These are phyloP conservation scores for Calocera cornea DNA, from an alignment of 768 basidiomycete genomes.

Conservation along the genomic window DNA sequence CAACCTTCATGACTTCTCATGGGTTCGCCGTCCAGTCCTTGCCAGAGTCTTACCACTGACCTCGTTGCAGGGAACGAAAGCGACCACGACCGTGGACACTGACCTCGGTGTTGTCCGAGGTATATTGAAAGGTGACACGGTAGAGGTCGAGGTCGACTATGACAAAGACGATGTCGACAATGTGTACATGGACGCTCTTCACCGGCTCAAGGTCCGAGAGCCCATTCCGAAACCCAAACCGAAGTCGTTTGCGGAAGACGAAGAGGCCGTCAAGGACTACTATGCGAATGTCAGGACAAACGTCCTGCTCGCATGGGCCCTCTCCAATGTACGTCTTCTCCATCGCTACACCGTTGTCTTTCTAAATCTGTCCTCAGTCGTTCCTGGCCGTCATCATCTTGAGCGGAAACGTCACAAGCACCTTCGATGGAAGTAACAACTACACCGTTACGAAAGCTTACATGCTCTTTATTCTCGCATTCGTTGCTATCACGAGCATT, in stretches of 20 bases:
- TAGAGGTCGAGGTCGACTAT: constrained; percentile 75
- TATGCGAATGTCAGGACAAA: constrained; percentile 81
- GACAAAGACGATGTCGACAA: constrained; percentile 70
- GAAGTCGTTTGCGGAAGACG: constrained; percentile 38
- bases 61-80: constrained; percentile 94
- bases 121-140: constrained; percentile 23
- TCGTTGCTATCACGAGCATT: constrained; percentile 64
- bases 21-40: constrained; percentile 13
- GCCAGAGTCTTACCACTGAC: too few relatives aligned
- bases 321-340: constrained; percentile 52
- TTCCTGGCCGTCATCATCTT: constrained; percentile 57
- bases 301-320: constrained; percentile 64
- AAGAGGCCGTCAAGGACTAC: constrained; percentile 67
- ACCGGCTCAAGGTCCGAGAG: constrained; percentile 50
- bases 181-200: constrained; percentile 71
- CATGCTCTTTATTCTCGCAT: constrained; percentile 64
- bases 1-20: constrained; percentile 53
- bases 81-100: constrained; percentile 53
- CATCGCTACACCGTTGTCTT: neutral
- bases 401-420: constrained; percentile 41
- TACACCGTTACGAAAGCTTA: constrained; percentile 53
- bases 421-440: constrained; percentile 39
- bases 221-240: constrained; percentile 26
- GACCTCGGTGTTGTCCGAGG: constrained; percentile 62
- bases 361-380: constrained; percentile 33